Base-by-base conservation (phyloP, 306 rosid genomes). In the Abrus precatorius region DNA sequence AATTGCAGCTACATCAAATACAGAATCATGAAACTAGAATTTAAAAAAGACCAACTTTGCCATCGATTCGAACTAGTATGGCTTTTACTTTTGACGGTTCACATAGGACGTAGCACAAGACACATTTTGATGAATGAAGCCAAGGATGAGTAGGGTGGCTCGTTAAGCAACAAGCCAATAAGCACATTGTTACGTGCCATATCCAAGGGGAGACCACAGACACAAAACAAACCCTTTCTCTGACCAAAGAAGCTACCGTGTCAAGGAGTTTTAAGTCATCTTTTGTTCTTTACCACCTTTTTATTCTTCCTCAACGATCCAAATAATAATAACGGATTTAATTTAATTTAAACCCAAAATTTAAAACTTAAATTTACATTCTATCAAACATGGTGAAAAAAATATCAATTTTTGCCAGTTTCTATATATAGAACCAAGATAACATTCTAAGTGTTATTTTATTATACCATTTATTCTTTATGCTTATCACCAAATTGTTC, bases 201-300 rank as follows among this genome's bases (percentile, higher is more conserved):
- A 44, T 41, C 56, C 78, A 48, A 14, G 70, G 5, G 55, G 52
- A 73, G 72, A 74, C 67, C 80, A 38, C 77, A 66, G 36, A 68
- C 69, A 47, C 55, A 48, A 32, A 38, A 11, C 49, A 50, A 27
- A 80, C 54, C 65, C 80, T 66, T 78, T 72, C 75, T 80, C 87
- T 84, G 89, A 77, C 86, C 80, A 50, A 20, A 29, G 27, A 67
- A 54, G 45, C 53, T 12, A 33, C 72, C 78, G 47, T 49, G 49
- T 10, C 41, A 13, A 33, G 27, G 43, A 43, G 63, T 77, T 64
- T 64, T 60, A 75, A 47, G 6, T 68, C 10, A 10, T 61, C 52
- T 48, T 20, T 64, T 6, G 1, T 64, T 38, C 70, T 34, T 44
- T 50, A 40, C 32, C 20, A 0, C 32, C 49, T 45, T 38, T 45